These are phyloP conservation scores for cucumber (Cucumis sativus) DNA, from an alignment of 306 rosid genomes.

Conservation along the genomic window DNA sequence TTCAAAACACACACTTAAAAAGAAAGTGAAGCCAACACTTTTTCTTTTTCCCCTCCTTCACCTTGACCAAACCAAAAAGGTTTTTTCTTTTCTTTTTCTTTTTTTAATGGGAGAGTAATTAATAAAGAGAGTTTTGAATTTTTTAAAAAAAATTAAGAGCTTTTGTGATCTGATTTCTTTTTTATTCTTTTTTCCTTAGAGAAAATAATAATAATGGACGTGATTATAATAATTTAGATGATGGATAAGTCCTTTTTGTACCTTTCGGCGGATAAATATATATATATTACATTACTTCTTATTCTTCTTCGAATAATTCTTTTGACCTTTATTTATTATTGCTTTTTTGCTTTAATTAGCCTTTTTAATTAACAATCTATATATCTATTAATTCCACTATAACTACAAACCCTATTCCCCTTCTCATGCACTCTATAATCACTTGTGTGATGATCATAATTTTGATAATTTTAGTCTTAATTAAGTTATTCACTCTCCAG, in stretches of 20 bases:
- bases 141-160: neutral
- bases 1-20: neutral
- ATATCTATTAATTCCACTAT: neutral
- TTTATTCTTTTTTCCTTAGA: neutral
- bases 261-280: constrained; percentile 12
- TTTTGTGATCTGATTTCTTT: neutral
- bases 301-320: neutral
- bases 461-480: neutral
- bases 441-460: too few relatives aligned
- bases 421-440: neutral
- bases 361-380: neutral
- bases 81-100: too few relatives aligned
- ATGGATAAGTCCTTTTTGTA: constrained; percentile 7
- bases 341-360: neutral
- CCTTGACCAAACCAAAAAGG: constrained; percentile 49
- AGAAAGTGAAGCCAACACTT: neutral
- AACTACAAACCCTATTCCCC: neutral
- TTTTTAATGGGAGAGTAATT: neutral
- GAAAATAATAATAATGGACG: neutral
- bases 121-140: neutral
- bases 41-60: neutral
- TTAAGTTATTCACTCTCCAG: neutral
- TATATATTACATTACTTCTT: neutral
- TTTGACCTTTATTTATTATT: neutral
- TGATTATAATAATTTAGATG: neutral